Base-by-base conservation (phyloP, 2,329 filamentous ascomycete genomes). In the Claviceps cyperi region DNA sequence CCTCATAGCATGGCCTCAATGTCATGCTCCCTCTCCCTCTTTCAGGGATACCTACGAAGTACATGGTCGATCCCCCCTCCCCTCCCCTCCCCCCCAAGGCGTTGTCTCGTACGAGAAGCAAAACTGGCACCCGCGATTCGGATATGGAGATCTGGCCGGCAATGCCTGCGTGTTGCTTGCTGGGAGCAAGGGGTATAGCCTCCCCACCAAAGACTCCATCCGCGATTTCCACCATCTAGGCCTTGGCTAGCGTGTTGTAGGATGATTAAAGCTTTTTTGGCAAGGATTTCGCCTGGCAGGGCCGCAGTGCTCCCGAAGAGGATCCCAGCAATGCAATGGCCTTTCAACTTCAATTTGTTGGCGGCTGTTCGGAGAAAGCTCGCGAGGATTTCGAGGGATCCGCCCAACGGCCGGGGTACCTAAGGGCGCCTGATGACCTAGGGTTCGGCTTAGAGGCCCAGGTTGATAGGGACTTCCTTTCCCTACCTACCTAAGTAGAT, bases 221-320 rank as follows among this genome's bases (percentile, higher is more conserved):
- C 28, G 28, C 28, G 28, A 32, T 11, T 9, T 32, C 28, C 28
- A 32, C 28, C 28, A 32, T 9, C n/a, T 39, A 3, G 19, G 4
- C 11, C 39, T 41, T 22, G 13, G 17, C 50, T 48, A 38, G 46
- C 48, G 15, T 50, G 35, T 9, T 32, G 45, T 24, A 13, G 22
- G 43, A 43, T 43, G 43, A 43, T 43, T n/a, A 22, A 5, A 43
- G 43, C 43, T 11, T 32, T 1, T 32, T 32, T n/a, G 43, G 48
- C 51, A 49, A 19, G 47, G 46, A 43, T 41, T 36, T 48, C 28
- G 40, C 47, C 47, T 50, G 50, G 45, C 50, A 47, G 46, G 50
- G 45, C 53, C 53, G 54, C 53, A 49, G 50, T 53, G 50, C 51
- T 55, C 51, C 53, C 54, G 53, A 54, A 32, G 24, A 49, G 39